Percentiles rank a stretch among this genome's conserved stretches.
Evolutionary conservation across 139 green algal species (phyloP).

Genomic region (Chlamydomonas schloesseri): DNA sequence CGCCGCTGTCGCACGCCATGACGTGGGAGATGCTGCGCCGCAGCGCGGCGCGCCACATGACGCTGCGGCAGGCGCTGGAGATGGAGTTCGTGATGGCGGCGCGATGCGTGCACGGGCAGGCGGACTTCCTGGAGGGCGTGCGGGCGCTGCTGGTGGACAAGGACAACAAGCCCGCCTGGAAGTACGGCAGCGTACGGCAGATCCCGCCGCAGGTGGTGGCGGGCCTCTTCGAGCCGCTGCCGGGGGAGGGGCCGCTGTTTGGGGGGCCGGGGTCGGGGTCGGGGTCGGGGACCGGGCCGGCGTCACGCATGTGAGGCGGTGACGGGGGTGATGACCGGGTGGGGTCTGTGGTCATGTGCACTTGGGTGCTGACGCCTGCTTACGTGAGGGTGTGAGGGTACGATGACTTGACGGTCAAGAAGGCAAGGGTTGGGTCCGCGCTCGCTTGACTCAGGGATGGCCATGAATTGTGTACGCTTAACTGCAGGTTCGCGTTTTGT

Average conservation of each 20-base stretch:
- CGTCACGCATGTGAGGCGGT: background rate
- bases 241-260: conserved; percentile 17
- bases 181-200: conserved; percentile 60
- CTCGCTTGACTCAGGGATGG: too few relatives aligned
- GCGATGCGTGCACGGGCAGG: conserved; percentile 55
- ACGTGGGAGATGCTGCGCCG: conserved; percentile 59
- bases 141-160: conserved; percentile 82
- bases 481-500: too few relatives aligned
- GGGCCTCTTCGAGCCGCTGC: conserved; percentile 14
- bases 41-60: conserved; percentile 28
- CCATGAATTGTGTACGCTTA: too few relatives aligned
- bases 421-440: too few relatives aligned
- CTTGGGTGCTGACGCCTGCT: too few relatives aligned
- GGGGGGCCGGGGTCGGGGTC: background rate
- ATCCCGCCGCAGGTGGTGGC: conserved; percentile 46
- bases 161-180: conserved; percentile 74
- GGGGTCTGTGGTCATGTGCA: too few relatives aligned
- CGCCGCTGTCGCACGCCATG: conserved; percentile 62
- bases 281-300: too few relatives aligned
- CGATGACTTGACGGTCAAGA: too few relatives aligned
- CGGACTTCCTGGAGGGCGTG: conserved; percentile 82
- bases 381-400: too few relatives aligned
- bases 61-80: conserved; percentile 71
- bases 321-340: too few relatives aligned
- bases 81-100: conserved; percentile 73